A percentile compares a stretch with the other conserved stretches of the same genome.
These are phyloP conservation scores for Pseudonectria buxi DNA, from an alignment of 2,329 filamentous ascomycete species.

Conservation along the genomic window DNA sequence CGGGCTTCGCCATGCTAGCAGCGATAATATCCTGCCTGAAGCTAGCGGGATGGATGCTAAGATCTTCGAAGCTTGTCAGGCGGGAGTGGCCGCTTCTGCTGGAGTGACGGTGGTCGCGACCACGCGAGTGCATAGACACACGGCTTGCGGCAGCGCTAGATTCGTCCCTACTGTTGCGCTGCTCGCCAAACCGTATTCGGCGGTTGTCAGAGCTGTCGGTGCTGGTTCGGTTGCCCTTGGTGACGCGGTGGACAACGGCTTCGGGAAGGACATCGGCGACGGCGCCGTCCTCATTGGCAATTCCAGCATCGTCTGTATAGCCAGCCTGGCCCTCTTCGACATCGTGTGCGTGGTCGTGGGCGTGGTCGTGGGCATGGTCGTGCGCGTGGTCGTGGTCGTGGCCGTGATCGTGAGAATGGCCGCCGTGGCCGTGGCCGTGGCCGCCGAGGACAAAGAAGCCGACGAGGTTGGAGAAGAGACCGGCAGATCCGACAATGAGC, in stretches of 20 bases:
- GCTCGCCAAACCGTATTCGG: slow-evolving; percentile 34
- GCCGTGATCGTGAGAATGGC: slow-evolving; percentile 46
- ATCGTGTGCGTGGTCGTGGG: slow-evolving; percentile 29
- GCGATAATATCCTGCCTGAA: slow-evolving; percentile 91
- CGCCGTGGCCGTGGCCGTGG: slow-evolving; percentile 67
- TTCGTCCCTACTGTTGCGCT: slow-evolving; percentile 19
- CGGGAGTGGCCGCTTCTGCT: slow-evolving; percentile 49
- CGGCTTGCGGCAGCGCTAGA: slow-evolving; percentile 24
- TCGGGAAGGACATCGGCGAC: slow-evolving; percentile 58
- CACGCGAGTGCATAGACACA: slow-evolving; percentile 27
- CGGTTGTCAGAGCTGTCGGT: slow-evolving; percentile 29
- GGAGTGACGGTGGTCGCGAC: slow-evolving; percentile 38
- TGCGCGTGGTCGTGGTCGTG: slow-evolving; percentile 39
- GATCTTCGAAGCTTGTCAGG: slow-evolving; percentile 60
- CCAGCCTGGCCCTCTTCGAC: slow-evolving; percentile 47
- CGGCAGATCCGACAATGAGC: slow-evolving; percentile 79
- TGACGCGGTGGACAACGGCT: slow-evolving; percentile 48
- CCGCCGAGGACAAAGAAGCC: slow-evolving; percentile 90
- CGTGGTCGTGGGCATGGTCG: slow-evolving; percentile 28
- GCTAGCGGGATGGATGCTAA: slow-evolving; percentile 81
- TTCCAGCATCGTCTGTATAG: slow-evolving; percentile 30
- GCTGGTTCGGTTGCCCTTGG: slow-evolving; percentile 18
- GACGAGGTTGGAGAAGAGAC: slow-evolving; percentile 79
- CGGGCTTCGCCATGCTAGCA: slow-evolving; percentile 53
- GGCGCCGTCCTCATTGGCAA: slow-evolving; percentile 52